Evolutionary conservation across 805 yeast genomes (phyloP), one percentile per base, ranked within the genome.

Genomic region (Ogataea allantospora): DNA sequence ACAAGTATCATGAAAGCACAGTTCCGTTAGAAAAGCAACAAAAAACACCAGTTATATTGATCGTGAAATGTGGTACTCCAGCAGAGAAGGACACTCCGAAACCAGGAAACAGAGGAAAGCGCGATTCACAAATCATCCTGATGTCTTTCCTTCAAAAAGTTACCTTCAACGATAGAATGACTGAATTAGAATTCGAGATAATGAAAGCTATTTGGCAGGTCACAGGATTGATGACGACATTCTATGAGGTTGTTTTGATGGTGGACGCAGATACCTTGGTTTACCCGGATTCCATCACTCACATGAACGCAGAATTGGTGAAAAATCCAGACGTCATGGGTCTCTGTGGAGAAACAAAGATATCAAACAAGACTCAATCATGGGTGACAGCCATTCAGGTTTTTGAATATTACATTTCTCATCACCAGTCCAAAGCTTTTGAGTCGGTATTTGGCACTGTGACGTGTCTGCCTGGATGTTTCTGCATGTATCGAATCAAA

Each of bases 381-480:
- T 88, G 96, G 95, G 95, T 88, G 11, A 86, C 96, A 1, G 83
- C 86, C 25, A 88, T 88, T 55, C 97, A 88, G 66, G 96, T 88
- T 18, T 88, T 88, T 60, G 96, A 88, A 55, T 88, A 88, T 60
- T 88, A 81, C 62, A 85, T 88, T 46, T 88, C 96, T 4, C 96
- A 88, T 63, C 97, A 88, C 65, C 95, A 86, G 58, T 79, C 96
- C 1, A 88, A 88, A 62, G 95, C 96, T 0, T 88, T 88, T 61
- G 97, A 88, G 64, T 81, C 95, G n/a, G 89, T 84, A 2, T 88
- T 88, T 62, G 96, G 96, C 42, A 83, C 93, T 50, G 97, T 88
- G 11, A 88, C 97, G 0, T 88, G 97, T 73, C 72, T 88, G 44
- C 97, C 97, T 0, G 97, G 97, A 26, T 88, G 97, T 69, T 88